A percentile compares a stretch with the other conserved stretches of the same genome.
Conservation (phyloP, 768 basidiomycete species). For the Russula sp. region DNA sequence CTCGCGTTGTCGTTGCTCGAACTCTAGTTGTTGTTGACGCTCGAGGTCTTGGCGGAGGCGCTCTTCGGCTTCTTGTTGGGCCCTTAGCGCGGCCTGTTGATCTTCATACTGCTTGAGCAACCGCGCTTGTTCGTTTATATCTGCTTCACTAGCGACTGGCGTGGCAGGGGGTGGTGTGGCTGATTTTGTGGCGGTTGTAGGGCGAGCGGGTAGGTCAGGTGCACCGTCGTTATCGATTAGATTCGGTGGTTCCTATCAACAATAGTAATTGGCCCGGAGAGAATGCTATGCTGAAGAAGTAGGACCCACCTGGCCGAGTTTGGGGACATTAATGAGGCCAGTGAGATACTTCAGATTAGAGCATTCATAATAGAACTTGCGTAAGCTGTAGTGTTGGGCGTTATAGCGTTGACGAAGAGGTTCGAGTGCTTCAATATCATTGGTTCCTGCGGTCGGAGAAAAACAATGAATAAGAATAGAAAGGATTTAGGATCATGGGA, state of each 20-base stretch:
- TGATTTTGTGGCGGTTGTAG: constrained; percentile 48
- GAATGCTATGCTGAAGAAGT: constrained; percentile 1
- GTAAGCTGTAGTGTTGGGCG: constrained; percentile 86
- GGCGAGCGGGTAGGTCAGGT: constrained; percentile 84
- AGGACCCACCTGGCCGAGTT: constrained; percentile 74
- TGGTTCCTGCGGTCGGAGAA: constrained; percentile 60
- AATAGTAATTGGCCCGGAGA: constrained; percentile 5
- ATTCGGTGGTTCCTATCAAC: constrained; percentile 86
- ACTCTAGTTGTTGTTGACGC: constrained; percentile 76
- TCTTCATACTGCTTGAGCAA: constrained; percentile 96
- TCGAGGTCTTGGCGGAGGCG: constrained; percentile 71
- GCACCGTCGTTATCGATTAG: constrained; percentile 74
- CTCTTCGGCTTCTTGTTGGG: constrained; percentile 79
- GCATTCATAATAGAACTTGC: constrained; percentile 99
- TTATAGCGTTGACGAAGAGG: constrained; percentile 83
- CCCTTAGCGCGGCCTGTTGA: constrained; percentile 82
- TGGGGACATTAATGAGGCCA: constrained; percentile 96
- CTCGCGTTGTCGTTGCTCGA: constrained; percentile 79
- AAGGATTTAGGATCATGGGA: constrained; percentile 10
- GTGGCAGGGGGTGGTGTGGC: constrained; percentile 65
- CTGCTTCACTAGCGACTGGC: constrained; percentile 62
- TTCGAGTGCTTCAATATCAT: constrained; percentile 82
- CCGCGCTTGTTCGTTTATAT: constrained; percentile 84
- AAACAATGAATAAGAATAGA: not conserved
- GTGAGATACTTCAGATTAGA: constrained; percentile 98